Base-by-base conservation (phyloP, 768 basidiomycete genomes). In the Mycena chlorophos region DNA sequence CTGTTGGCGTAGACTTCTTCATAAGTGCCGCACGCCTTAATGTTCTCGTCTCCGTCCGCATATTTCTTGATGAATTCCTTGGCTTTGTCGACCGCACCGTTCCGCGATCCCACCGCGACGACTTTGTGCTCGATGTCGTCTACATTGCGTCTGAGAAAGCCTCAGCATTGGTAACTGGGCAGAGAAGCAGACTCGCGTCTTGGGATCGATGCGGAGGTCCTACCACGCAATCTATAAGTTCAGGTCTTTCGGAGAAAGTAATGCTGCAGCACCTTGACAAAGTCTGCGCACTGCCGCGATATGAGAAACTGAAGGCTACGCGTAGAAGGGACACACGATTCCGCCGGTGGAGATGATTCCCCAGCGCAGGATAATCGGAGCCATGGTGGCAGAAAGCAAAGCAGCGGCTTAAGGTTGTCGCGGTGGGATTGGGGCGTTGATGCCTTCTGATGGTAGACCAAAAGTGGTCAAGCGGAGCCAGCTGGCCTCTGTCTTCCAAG, bases 321-420 rank as follows among this genome's bases (percentile, higher is more conserved):
- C 8, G 8, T 34, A 17, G 40, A 23, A 54, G 50, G 8, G 29
- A 62, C 60, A 37, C 34, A 54, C 84, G 55, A 94, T 94, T 19
- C 68, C 66, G 27, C 90, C 91, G 1, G 91, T 92, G 13, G 91
- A 89, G 58, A 96, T 87, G 60, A 94, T 89, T 17, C 93, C 92
- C 93, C 92, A 94, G 52, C 83, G 83, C 51, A 92, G 69, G 17
- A 58, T 60, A 28, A 56, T 58, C 43, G n/a, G n/a, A n/a, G 71
- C 58, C 74, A 76, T 77, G 20, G 46, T 46, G 46, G 37, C 30
- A n/a, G 12, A 25, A 27, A 31, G 47, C n/a, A 45, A 42, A 45
- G 8, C 38, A 54, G 49, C 30, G n/a, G n/a, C 10, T 31, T n/a
- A n/a, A n/a, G n/a, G n/a, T n/a, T n/a, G n/a, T n/a, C n/a, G n/a